Evolutionary conservation across 768 basidiomycete genomes (phyloP).

Genomic region (Cyclocybe cylindracea): DNA sequence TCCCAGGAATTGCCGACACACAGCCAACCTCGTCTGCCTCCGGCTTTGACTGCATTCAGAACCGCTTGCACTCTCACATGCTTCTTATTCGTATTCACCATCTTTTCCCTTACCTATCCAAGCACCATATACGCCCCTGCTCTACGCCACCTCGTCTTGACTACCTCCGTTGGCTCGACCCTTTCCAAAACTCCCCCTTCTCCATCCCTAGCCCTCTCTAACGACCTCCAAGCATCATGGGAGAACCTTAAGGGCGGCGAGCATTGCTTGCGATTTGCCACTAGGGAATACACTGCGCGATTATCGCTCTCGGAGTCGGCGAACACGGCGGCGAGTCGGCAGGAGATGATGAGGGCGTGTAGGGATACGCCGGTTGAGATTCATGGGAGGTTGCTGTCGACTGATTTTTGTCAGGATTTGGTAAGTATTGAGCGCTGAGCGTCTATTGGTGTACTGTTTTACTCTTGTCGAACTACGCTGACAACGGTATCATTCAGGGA

Average conservation of each 20-base stretch:
- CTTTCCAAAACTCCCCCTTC: no score
- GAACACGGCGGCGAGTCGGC: slow-evolving; percentile 2
- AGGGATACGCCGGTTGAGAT: slow-evolving; percentile 24
- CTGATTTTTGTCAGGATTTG: slow-evolving; percentile 29
- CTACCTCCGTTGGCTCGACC: no score
- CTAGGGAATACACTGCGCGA: slow-evolving; percentile 28
- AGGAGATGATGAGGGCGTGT: slow-evolving; percentile 22
- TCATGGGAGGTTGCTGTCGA: slow-evolving; percentile 19
- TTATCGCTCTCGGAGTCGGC: slow-evolving; percentile 7
- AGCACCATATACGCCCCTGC: no score
- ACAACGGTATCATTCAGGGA: slow-evolving; percentile 15
- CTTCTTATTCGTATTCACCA: no score
- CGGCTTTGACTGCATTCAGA: no score
- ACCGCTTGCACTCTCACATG: no score
- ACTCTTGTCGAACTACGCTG: neutral
- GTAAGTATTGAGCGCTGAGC: slow-evolving; percentile 10
- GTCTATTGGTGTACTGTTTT: neutral
- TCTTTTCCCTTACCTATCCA: no score
- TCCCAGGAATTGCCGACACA: no score
- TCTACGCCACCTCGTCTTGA: no score
- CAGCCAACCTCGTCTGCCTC: no score
- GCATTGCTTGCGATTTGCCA: slow-evolving; percentile 27
- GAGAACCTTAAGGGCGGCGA: slow-evolving; percentile 13
- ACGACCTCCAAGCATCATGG: slow-evolving; percentile 1
- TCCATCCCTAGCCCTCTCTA: no score